phyloP scores from a whole-genome alignment of 148 eudicot species.

The Beta vulgaris region DNA sequence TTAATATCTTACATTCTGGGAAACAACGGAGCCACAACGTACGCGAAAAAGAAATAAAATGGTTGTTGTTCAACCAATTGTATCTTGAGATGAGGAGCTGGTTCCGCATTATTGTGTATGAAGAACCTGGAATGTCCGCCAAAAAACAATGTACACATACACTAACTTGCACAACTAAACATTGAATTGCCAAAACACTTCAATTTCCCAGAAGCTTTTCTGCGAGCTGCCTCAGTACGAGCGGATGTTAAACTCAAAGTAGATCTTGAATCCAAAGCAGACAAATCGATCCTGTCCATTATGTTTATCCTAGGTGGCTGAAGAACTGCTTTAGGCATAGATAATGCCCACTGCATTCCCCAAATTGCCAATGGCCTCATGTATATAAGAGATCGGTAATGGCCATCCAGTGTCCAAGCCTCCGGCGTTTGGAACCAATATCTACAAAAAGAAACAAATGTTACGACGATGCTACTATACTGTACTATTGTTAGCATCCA shows the following conservation, averaged over 20 bases:
- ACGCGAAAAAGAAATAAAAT: too few species aligned
- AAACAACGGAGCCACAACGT: too few species aligned
- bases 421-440: conserved; percentile 75
- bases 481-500: not conserved
- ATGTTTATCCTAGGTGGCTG: conserved; percentile 68
- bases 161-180: conserved; percentile 70
- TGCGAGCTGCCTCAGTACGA: conserved; percentile 41
- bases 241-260: conserved; percentile 35
- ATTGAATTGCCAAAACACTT: conserved; percentile 70
- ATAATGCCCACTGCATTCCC: conserved; percentile 84
- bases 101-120: not conserved
- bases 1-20: too few species aligned
- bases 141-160: not conserved
- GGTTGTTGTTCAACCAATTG: too few species aligned
- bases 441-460: conserved; percentile 32
- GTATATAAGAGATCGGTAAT: conserved; percentile 61
- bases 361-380: conserved; percentile 79
- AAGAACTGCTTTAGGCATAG: conserved; percentile 63
- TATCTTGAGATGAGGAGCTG: not conserved
- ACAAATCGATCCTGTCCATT: conserved; percentile 61
- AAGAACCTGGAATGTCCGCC: not conserved
- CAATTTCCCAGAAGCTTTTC: conserved; percentile 45
- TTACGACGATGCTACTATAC: not conserved
- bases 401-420: conserved; percentile 63
- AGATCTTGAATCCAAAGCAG: conserved; percentile 40